Percentiles rank a stretch among this genome's conserved stretches.
These are phyloP conservation scores for Boletus semigastroideus DNA, from an alignment of 1,284 basidiomycete genomes.

Conservation along the genomic window DNA sequence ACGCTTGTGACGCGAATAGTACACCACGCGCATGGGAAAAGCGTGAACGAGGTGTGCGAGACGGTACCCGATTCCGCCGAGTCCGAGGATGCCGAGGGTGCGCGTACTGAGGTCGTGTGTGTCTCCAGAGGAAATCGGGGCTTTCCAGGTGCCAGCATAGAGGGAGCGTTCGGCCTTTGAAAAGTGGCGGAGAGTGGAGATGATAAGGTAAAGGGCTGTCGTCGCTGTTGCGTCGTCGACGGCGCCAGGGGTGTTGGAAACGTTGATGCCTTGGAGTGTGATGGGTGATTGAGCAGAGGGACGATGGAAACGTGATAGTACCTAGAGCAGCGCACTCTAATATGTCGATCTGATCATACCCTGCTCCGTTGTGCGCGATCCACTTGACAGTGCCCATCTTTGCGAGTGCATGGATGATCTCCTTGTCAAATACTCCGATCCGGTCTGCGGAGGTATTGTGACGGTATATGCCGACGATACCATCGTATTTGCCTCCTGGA, in stretches of 20 bases:
- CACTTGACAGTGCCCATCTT: constrained; percentile 69
- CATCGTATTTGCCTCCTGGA: constrained; percentile 71
- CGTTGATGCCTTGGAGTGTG: constrained; percentile 60
- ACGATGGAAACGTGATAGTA: constrained; percentile 33
- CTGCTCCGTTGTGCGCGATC: constrained; percentile 93
- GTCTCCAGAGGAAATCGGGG: constrained; percentile 41
- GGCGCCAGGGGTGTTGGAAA: constrained; percentile 90
- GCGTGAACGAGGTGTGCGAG: constrained; percentile 67
- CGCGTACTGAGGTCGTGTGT: constrained; percentile 77
- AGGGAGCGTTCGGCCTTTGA: constrained; percentile 71
- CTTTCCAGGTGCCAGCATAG: constrained; percentile 57
- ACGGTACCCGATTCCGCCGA: constrained; percentile 85
- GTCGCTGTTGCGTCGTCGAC: constrained; percentile 94
- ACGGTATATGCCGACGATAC: constrained; percentile 78
- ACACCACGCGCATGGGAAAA: constrained; percentile 87
- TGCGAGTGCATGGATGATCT: constrained; percentile 70
- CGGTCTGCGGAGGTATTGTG: constrained; percentile 62
- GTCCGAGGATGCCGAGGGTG: constrained; percentile 83
- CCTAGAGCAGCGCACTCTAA: constrained; percentile 66
- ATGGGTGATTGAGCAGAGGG: neutral
- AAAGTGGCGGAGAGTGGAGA: constrained; percentile 83
- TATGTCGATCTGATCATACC: constrained; percentile 87
- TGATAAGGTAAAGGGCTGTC: constrained; percentile 80
- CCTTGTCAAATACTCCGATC: constrained; percentile 80
- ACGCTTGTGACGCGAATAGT: constrained; percentile 69